phyloP scores from a whole-genome alignment of 345 rosid species.

The Ailanthus altissimus region DNA sequence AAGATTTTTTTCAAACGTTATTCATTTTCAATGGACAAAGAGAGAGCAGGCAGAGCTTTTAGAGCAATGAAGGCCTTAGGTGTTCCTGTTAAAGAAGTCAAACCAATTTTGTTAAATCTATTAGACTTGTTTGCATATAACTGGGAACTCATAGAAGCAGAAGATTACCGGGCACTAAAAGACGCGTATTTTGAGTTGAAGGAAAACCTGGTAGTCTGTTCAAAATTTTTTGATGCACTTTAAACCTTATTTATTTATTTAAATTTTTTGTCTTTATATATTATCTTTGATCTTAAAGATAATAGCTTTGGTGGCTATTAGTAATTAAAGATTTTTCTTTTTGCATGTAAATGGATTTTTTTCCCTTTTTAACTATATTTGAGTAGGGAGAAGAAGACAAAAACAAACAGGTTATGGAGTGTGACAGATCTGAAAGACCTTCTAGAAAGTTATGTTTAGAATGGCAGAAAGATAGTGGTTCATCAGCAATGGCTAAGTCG shows the following conservation, averaged over 20 bases:
- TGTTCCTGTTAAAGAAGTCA: conserved; percentile 46
- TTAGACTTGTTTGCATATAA: conserved; percentile 38
- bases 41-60: conserved; percentile 44
- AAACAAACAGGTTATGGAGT: conserved; percentile 1
- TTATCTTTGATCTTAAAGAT: not conserved
- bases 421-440: conserved; percentile 27
- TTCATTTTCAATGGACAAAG: conserved; percentile 26
- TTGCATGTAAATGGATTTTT: not conserved
- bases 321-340: not conserved
- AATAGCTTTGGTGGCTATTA: not conserved
- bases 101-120: conserved; percentile 46
- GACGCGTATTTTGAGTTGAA: conserved; percentile 58
- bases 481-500: conserved; percentile 29
- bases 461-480: conserved; percentile 28
- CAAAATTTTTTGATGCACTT: not conserved
- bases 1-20: no score
- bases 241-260: not conserved
- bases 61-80: conserved; percentile 45
- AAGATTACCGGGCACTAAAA: conserved; percentile 51
- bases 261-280: not conserved
- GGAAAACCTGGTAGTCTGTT: conserved; percentile 37
- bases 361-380: conserved; percentile 6
- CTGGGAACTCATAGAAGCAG: conserved; percentile 65
- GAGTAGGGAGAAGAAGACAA: conserved; percentile 23
- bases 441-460: conserved; percentile 29